phyloP scores from a whole-genome alignment of 2,329 filamentous ascomycete species.

The Orbilia oligospora region DNA sequence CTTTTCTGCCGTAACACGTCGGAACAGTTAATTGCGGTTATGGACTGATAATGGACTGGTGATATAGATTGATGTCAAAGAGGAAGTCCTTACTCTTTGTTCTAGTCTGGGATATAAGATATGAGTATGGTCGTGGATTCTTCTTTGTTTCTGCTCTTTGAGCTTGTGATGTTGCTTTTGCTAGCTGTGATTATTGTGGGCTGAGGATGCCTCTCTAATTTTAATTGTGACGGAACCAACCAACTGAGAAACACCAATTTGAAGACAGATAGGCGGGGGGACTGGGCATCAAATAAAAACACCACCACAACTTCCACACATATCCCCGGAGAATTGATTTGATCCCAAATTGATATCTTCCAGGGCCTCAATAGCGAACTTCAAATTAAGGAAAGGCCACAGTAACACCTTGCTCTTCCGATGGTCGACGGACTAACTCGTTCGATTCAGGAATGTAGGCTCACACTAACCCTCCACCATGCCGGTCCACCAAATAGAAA shows the following conservation, averaged over 20 bases:
- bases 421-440: conserved; percentile 49
- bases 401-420: conserved; percentile 53
- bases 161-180: conserved; percentile 11
- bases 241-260: conserved; percentile 11
- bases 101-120: neutral
- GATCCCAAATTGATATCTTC: conserved; percentile 16
- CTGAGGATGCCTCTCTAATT: conserved; percentile 10
- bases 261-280: neutral
- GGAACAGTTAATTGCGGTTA: conserved; percentile 12
- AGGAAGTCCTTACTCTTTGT: neutral
- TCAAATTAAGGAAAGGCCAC: conserved; percentile 49
- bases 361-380: conserved; percentile 16
- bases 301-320: conserved; percentile 15
- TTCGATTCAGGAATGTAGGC: conserved; percentile 56
- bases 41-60: neutral
- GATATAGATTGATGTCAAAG: neutral
- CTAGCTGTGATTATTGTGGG: neutral
- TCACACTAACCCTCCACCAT: conserved; percentile 43
- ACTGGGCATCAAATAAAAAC: neutral
- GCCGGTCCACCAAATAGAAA: conserved; percentile 29
- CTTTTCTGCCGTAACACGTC: conserved; percentile 15
- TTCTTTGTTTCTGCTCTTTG: neutral
- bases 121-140: neutral
- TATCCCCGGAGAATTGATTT: conserved; percentile 32
- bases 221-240: conserved; percentile 1